Evolutionary conservation across 352 stramenopile genomes (phyloP), one percentile per base, ranked within the genome.

Genomic region (Phytophthora quininea): DNA sequence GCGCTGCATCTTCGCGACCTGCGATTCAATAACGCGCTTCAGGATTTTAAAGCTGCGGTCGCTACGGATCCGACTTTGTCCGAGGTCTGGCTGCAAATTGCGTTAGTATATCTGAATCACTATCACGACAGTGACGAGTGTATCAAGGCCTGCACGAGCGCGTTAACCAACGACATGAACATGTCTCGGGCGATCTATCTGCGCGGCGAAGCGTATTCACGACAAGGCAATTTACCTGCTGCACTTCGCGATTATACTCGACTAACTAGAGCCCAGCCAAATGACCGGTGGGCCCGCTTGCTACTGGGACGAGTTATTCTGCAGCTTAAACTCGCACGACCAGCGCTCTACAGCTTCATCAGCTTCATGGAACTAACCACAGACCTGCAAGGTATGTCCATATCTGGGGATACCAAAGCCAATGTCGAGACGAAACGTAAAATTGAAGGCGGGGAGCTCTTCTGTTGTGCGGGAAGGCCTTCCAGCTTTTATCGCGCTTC

Each of bases 41-140:
- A 94, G 52, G 84, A 94, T 54, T 94, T 92, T 59, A 92, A 94
- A 61, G 86, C 84, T 5, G 84, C 86, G 6, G 86, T 91, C 3
- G 62, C 81, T 14, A 86, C 85, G 0, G 84, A 94, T 45, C 86
- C 86, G 27, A 94, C 86, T 40, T 59, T 94, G 29, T 88, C 88
- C 37, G 82, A 90, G 37, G 78, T 91, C 19, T 94, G 86, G 86
- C 61, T 94, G 42, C 82, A 94, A 67, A 94, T 94, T 51, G 86
- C 83, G 11, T 68, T 94, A 33, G 82, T 94, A 40, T 92, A 90
- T 55, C 62, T 94, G 4, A 91, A 90, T 48, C 84, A 94, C 56
- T 94, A 91, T 54, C 86, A 92, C 49, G 86, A 94, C 59, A 78
- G 74, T 47, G 84, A 84, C 15, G 86, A 76, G 37, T 90, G 84